These are phyloP conservation scores for Acer yangbiense DNA, from an alignment of 345 rosid genomes.

Conservation along the genomic window DNA sequence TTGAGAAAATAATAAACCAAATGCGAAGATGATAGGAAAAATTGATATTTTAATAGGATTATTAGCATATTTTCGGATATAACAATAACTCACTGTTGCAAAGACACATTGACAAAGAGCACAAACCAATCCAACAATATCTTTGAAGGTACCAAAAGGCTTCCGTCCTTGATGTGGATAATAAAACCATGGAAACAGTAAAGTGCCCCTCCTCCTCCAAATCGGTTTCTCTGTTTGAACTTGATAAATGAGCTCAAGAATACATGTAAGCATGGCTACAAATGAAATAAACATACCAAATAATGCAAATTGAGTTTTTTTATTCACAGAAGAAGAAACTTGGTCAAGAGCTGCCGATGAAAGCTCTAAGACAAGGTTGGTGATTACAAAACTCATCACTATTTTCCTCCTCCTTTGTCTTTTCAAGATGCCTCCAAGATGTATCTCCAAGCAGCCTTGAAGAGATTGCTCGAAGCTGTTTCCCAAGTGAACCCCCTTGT, in stretches of 20 bases:
- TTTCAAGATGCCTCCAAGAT: too few relatives aligned
- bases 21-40: slow-evolving; percentile 4
- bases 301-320: background rate
- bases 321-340: background rate
- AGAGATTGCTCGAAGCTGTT: background rate
- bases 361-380: slow-evolving; percentile 10
- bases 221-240: too few relatives aligned
- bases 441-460: background rate
- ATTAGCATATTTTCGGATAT: background rate
- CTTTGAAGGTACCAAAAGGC: too few relatives aligned
- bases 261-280: too few relatives aligned
- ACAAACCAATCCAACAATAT: too few relatives aligned
- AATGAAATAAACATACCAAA: too few relatives aligned
- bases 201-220: too few relatives aligned
- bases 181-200: too few relatives aligned
- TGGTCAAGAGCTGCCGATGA: slow-evolving; percentile 8
- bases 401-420: background rate
- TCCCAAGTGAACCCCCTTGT: background rate
- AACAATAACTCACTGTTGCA: background rate
- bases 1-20: background rate
- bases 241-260: too few relatives aligned
- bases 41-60: slow-evolving; percentile 1
- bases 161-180: too few relatives aligned
- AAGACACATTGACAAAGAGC: background rate
- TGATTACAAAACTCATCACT: background rate